phyloP scores from a whole-genome alignment of 2,329 filamentous ascomycete species.

The Aureobasidium leucospermi region DNA sequence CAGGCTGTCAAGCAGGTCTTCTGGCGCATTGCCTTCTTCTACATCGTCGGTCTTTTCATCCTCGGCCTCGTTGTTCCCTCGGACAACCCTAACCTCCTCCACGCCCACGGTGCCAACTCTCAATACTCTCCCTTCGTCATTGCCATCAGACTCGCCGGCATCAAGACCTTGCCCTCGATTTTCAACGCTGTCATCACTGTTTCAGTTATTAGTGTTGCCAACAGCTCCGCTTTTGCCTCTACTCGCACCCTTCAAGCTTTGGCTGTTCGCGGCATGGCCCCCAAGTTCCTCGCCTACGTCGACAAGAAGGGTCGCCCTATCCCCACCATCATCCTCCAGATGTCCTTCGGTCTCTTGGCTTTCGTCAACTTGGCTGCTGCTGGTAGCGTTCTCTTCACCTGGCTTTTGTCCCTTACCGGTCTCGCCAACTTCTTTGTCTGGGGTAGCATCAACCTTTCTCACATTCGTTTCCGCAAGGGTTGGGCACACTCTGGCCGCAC shows the following conservation, averaged over 20 bases:
- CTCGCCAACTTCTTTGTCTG: constrained; percentile 69
- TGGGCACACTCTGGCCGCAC: constrained; percentile 60
- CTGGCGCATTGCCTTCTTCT: constrained; percentile 21
- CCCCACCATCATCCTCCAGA: constrained; percentile 59
- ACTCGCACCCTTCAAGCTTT: constrained; percentile 49
- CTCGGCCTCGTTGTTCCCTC: constrained; percentile 20
- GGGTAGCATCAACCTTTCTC: constrained; percentile 73
- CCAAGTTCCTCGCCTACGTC: constrained; percentile 67
- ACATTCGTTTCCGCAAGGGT: constrained; percentile 77
- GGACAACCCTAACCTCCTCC: constrained; percentile 25
- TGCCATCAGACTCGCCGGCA: constrained; percentile 51
- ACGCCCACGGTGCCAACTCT: constrained; percentile 26
- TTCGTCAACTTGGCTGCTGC: constrained; percentile 59
- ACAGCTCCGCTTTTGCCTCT: constrained; percentile 49
- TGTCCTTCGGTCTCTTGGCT: constrained; percentile 60
- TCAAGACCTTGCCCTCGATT: constrained; percentile 51
- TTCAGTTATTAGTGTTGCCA: constrained; percentile 50
- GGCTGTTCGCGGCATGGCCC: constrained; percentile 55
- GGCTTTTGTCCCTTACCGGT: constrained; percentile 66
- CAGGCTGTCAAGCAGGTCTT: constrained; percentile 20
- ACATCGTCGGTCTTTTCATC: constrained; percentile 20
- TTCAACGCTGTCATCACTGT: constrained; percentile 59
- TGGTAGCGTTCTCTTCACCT: constrained; percentile 59
- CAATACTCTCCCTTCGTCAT: constrained; percentile 59
- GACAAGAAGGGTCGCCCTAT: constrained; percentile 77